These are phyloP conservation scores for Chalciporus pseudorubinellus DNA, from an alignment of 768 basidiomycete species.

Conservation along the genomic window DNA sequence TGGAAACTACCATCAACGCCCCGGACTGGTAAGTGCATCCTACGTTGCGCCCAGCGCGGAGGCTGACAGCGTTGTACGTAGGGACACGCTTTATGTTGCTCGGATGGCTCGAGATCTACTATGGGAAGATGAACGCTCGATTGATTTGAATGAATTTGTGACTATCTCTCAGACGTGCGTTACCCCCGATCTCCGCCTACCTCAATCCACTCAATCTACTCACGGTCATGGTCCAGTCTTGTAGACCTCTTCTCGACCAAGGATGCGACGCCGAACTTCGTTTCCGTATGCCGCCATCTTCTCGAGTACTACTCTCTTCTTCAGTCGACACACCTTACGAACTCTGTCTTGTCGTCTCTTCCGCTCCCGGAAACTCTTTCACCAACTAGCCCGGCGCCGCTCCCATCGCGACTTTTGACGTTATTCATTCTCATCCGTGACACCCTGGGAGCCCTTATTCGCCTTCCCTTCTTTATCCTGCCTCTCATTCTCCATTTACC, in stretches of 20 bases:
- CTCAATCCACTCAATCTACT: slow-evolving; percentile 16
- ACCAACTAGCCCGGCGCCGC: slow-evolving; percentile 62
- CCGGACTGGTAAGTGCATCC: slow-evolving; percentile 76
- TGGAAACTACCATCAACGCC: slow-evolving; percentile 83
- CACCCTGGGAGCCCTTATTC: slow-evolving; percentile 63
- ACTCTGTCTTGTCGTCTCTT: slow-evolving; percentile 79
- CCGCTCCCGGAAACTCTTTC: slow-evolving; percentile 84
- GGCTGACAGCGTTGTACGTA: slow-evolving; percentile 34
- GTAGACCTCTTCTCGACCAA: slow-evolving; percentile 83
- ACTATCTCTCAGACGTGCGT: slow-evolving; percentile 87
- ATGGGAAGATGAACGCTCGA: slow-evolving; percentile 79
- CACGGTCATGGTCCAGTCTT: slow-evolving; percentile 50
- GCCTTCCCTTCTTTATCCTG: slow-evolving; percentile 85
- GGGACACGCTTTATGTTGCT: slow-evolving; percentile 88
- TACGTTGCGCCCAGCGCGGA: slow-evolving; percentile 12
- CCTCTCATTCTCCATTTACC: slow-evolving; percentile 84
- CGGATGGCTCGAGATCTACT: slow-evolving; percentile 91
- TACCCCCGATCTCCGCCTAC: slow-evolving; percentile 19
- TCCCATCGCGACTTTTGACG: slow-evolving; percentile 83
- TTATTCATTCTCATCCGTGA: slow-evolving; percentile 77
- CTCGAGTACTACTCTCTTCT: slow-evolving; percentile 88
- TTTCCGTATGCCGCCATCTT: slow-evolving; percentile 62
- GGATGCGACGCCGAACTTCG: slow-evolving; percentile 58
- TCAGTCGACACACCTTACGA: slow-evolving; percentile 76
- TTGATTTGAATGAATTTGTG: slow-evolving; percentile 81